Percentiles rank a stretch among this genome's conserved stretches.
These are phyloP conservation scores for Picochlorum sp. DNA, from an alignment of 139 green algal genomes.

Conservation along the genomic window DNA sequence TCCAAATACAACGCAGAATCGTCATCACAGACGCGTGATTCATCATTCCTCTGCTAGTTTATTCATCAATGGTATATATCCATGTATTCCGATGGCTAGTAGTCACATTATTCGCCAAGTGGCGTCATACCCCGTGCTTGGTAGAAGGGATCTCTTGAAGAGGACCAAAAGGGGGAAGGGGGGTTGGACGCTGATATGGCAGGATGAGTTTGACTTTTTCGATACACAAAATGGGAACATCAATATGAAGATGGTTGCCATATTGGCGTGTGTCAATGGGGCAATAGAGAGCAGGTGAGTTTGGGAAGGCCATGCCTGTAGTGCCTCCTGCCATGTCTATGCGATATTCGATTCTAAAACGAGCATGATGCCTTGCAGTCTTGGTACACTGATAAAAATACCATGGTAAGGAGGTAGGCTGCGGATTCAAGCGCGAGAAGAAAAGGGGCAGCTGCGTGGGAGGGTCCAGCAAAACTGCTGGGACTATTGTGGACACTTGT, in stretches of 20 bases:
- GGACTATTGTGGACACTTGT: constrained; percentile 4
- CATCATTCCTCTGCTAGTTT: no score
- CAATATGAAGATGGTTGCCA: constrained; percentile 4
- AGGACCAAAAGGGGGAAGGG: background rate
- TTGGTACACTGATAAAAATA: background rate
- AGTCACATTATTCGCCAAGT: background rate
- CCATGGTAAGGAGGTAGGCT: background rate
- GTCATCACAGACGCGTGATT: no score
- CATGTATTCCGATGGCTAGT: background rate
- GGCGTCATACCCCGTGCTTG: background rate
- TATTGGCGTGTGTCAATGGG: background rate
- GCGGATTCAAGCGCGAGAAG: constrained; percentile 7
- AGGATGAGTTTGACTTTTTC: constrained; percentile 2
- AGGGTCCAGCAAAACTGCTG: constrained; percentile 8
- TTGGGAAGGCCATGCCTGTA: no score
- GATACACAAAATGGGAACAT: constrained; percentile 5
- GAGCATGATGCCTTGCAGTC: background rate
- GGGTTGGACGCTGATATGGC: background rate
- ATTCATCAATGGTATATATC: background rate
- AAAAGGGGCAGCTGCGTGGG: background rate
- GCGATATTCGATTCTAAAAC: background rate
- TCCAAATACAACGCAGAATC: no score
- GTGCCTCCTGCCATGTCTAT: no score
- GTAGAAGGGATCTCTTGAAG: constrained; percentile 1
- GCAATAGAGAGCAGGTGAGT: constrained; percentile 1